Evolutionary conservation across 441 rosid species (phyloP), one percentile per base, ranked within the genome.

Genomic region (Erodium trifolium): DNA sequence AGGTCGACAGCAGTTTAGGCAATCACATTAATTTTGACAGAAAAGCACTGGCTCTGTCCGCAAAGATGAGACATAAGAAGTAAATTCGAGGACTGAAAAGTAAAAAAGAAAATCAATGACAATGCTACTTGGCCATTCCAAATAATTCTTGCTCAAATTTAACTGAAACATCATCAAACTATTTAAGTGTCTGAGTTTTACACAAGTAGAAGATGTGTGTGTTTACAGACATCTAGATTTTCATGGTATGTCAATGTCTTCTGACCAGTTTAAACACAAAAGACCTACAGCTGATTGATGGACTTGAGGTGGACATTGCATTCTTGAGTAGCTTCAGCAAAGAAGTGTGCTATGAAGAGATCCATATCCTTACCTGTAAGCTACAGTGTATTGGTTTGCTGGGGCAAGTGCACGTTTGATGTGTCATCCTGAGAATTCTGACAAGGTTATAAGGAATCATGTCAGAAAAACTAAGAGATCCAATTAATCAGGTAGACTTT

Each of bases 341-440:
- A 11, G 10, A 41, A 41, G 10, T 41, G 47, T 41, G 47, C 47
- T 41, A 41, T 6, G 47, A 41, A 41, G 10, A 41, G 47, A 41
- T 41, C 47, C 47, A 41, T 41, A 64, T 63, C 8, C 69, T 68
- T 64, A 59, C 7, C 0, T 8, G 37, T 51, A 60, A 72, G 34
- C 69, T 75, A 82, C 67, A 18, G 55, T 9, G 68, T 65, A 65
- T 70, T 77, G 66, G 68, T 70, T 75, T 79, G 73, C 68, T 39
- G 68, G 17, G 76, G 47, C 63, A 57, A 51, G 18, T 67, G 73
- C 69, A 53, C 14, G 35, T 77, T 74, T 4, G 75, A 82, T 35
- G 76, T 63, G 55, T 73, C 79, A 53, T 69, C 83, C 85, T 81
- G 85, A 64, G 7, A 41, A 41, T 41, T 11, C 47, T 41, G 47